These are phyloP conservation scores for Claviceps spartinae DNA, from an alignment of 2,329 filamentous ascomycete genomes.

Conservation along the genomic window DNA sequence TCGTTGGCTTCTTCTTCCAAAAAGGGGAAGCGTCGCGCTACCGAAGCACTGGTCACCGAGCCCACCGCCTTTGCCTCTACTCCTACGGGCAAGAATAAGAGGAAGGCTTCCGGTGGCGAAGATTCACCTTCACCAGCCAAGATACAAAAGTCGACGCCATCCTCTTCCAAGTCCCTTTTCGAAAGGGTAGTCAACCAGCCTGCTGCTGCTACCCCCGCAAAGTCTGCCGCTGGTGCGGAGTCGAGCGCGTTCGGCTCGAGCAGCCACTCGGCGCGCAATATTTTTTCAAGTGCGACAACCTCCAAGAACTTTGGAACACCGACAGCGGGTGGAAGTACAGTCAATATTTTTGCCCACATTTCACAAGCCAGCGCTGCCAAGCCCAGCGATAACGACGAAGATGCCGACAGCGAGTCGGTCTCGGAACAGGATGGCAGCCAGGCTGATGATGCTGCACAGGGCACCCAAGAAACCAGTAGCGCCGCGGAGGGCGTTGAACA, in stretches of 20 bases:
- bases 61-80: conserved; percentile 9
- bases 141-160: conserved; percentile 36
- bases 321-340: conserved; percentile 16
- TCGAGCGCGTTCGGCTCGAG: conserved; percentile 19
- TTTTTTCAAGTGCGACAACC: conserved; percentile 28
- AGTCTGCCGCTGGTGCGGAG: conserved; percentile 14
- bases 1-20: conserved; percentile 23
- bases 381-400: conserved; percentile 37
- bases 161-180: conserved; percentile 41
- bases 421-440: conserved; percentile 30
- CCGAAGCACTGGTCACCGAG: conserved; percentile 25
- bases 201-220: conserved; percentile 11
- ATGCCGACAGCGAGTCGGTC: conserved; percentile 31
- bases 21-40: conserved; percentile 37
- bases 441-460: conserved; percentile 24
- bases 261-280: conserved; percentile 27
- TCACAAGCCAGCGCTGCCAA: conserved; percentile 42
- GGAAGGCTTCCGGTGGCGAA: conserved; percentile 32
- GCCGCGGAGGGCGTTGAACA: conserved; percentile 10
- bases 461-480: conserved; percentile 26
- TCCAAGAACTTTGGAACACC: conserved; percentile 11
- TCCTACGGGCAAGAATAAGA: conserved; percentile 33
- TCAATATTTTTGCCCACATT: conserved; percentile 47
- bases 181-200: conserved; percentile 43
- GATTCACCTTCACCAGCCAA: conserved; percentile 32